These are phyloP conservation scores for Glutinoglossum americanum DNA, from an alignment of 495 filamentous ascomycete genomes.

Conservation along the genomic window DNA sequence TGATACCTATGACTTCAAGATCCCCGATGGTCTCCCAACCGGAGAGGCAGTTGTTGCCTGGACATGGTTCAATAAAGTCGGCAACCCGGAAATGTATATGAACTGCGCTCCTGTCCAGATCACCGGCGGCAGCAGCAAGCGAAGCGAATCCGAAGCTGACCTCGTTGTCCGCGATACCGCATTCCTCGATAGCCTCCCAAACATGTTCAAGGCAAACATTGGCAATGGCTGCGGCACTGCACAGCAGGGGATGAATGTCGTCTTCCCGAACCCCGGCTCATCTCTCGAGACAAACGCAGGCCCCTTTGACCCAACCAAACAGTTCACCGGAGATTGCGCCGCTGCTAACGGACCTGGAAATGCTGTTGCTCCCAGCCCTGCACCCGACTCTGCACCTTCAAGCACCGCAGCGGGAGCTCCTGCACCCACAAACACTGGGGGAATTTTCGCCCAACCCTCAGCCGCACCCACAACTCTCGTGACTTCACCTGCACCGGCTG, in stretches of 20 bases:
- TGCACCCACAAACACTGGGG: no score
- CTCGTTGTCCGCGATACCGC: conserved; percentile 6
- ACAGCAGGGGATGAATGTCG: conserved; percentile 19
- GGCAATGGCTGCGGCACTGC: conserved; percentile 29
- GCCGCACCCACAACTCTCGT: no score
- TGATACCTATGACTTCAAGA: conserved; percentile 28
- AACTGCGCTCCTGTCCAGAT: conserved; percentile 65
- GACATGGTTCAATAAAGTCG: conserved; percentile 78
- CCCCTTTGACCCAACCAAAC: background rate
- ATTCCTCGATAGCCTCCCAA: conserved; percentile 38
- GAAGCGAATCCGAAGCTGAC: conserved; percentile 6
- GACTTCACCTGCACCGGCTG: background rate
- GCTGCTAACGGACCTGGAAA: background rate
- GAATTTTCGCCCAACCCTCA: no score
- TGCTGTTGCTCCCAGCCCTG: background rate
- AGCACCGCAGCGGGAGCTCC: no score
- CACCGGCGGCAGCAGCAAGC: conserved; percentile 23
- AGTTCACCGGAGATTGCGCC: background rate
- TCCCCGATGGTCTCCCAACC: conserved; percentile 32
- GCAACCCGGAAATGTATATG: conserved; percentile 91
- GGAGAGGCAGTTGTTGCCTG: conserved; percentile 38
- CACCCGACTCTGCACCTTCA: background rate
- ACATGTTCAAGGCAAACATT: conserved; percentile 68
- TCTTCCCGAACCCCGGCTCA: conserved; percentile 33
- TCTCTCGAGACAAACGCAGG: conserved; percentile 23